Conservation (phyloP, 2,329 filamentous ascomycete species). For the Epicoccum nigrum region DNA sequence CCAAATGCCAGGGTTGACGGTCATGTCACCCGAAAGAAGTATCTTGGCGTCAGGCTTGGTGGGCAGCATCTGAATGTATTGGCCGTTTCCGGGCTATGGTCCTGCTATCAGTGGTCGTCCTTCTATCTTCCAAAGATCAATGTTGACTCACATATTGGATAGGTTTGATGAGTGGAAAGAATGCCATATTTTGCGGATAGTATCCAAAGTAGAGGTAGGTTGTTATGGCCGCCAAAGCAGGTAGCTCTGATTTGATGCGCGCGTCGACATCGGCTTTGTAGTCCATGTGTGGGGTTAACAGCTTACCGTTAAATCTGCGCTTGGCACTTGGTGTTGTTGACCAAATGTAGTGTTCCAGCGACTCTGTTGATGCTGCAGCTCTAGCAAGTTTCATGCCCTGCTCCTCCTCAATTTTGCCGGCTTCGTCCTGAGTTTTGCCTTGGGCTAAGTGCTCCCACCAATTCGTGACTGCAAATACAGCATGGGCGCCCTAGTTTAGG, state of each 20-base stretch:
- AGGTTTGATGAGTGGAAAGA: constrained; percentile 34
- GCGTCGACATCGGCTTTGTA: constrained; percentile 51
- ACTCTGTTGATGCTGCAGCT: constrained; percentile 47
- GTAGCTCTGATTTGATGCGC: constrained; percentile 48
- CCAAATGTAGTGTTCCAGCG: constrained; percentile 56
- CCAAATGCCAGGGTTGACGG: constrained; percentile 36
- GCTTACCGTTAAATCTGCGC: constrained; percentile 41
- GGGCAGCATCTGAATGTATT: constrained; percentile 34
- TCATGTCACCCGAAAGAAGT: constrained; percentile 37
- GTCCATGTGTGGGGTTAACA: constrained; percentile 51
- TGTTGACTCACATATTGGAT: constrained; percentile 30
- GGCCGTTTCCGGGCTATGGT: constrained; percentile 22
- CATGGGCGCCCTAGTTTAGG: constrained; percentile 20
- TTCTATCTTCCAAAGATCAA: rapidly evolving
- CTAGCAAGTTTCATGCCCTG: constrained; percentile 53
- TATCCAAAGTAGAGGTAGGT: constrained; percentile 40
- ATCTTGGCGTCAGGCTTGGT: constrained; percentile 31
- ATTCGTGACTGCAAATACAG: constrained; percentile 51
- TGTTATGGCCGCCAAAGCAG: constrained; percentile 32
- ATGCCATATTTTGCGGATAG: constrained; percentile 40
- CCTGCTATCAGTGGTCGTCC: background rate
- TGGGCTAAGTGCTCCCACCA: constrained; percentile 48
- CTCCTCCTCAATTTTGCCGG: constrained; percentile 47
- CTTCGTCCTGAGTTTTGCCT: constrained; percentile 39
- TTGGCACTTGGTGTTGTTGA: constrained; percentile 51